Conservation (phyloP, 2,329 filamentous ascomycete species). For the Gyromitra esculenta region DNA sequence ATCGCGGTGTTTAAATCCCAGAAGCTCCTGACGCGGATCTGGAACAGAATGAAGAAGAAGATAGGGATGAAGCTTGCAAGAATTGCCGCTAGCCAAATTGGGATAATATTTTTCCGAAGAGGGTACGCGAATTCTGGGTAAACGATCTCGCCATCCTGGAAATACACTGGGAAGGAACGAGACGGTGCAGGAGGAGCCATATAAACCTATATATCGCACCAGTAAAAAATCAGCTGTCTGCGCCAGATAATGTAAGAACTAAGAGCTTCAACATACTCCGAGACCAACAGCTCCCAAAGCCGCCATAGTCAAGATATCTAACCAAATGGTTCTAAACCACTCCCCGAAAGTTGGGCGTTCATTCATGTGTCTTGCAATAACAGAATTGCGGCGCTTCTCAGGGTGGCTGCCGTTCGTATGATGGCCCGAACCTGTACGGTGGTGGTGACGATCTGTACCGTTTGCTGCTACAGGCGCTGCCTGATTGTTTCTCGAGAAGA, state of each 20-base stretch:
- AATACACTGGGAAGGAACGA: constrained; percentile 75
- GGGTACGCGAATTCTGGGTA: constrained; percentile 77
- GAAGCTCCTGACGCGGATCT: constrained; percentile 74
- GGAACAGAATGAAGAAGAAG: constrained; percentile 71
- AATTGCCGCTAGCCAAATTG: constrained; percentile 75
- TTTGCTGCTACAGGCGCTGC: constrained; percentile 6
- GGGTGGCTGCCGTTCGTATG: neutral
- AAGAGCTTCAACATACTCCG: constrained; percentile 65
- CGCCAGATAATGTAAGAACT: neutral
- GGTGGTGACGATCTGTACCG: constrained; percentile 19
- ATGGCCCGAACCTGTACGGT: constrained; percentile 13
- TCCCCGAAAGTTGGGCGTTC: constrained; percentile 71
- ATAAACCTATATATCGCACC: constrained; percentile 65
- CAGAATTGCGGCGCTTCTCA: constrained; percentile 26
- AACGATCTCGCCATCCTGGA: constrained; percentile 73
- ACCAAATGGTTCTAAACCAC: constrained; percentile 74
- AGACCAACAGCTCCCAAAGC: constrained; percentile 73
- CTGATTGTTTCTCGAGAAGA: constrained; percentile 36
- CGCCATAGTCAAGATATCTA: constrained; percentile 75
- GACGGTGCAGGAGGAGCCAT: constrained; percentile 72
- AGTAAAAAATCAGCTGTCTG: neutral
- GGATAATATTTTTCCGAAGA: constrained; percentile 74
- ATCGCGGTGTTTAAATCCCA: constrained; percentile 77
- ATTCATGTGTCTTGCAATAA: constrained; percentile 61
- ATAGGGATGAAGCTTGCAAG: constrained; percentile 74